These are phyloP conservation scores for Colletotrichum sp. DNA, from an alignment of 2,329 filamentous ascomycete genomes.

Conservation along the genomic window DNA sequence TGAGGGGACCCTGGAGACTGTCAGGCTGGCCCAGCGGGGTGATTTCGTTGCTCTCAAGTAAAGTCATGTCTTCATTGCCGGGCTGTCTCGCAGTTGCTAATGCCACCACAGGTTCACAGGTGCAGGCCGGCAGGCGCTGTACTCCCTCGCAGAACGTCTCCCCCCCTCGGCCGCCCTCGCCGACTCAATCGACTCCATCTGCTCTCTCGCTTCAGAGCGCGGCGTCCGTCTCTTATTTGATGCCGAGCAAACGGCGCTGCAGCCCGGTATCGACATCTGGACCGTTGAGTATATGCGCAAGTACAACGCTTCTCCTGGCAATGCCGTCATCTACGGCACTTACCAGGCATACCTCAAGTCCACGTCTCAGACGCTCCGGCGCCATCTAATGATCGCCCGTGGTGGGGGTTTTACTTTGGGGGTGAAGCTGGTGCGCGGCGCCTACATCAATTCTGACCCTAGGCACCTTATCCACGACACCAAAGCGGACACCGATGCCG, in stretches of 20 bases:
- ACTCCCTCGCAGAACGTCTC: slow-evolving; percentile 66
- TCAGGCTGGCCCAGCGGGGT: slow-evolving; percentile 68
- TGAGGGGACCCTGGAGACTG: slow-evolving; percentile 75
- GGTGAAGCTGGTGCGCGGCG: slow-evolving; percentile 78
- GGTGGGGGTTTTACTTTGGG: slow-evolving; percentile 70
- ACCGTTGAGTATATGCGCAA: slow-evolving; percentile 76
- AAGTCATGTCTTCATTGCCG: slow-evolving; percentile 22
- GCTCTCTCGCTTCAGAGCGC: slow-evolving; percentile 71
- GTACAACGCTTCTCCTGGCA: slow-evolving; percentile 69
- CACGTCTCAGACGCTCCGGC: slow-evolving; percentile 59
- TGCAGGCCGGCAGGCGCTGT: slow-evolving; percentile 75
- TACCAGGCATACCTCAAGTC: slow-evolving; percentile 80
- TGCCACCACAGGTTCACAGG: slow-evolving; percentile 71
- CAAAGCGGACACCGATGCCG: slow-evolving; percentile 72
- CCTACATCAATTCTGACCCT: slow-evolving; percentile 74
- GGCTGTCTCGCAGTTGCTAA: not conserved
- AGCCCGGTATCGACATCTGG: slow-evolving; percentile 83
- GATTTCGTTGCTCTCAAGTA: slow-evolving; percentile 72
- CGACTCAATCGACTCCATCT: slow-evolving; percentile 75
- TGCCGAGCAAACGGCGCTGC: slow-evolving; percentile 81
- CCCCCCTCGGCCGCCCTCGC: slow-evolving; percentile 69
- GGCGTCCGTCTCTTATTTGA: slow-evolving; percentile 81
- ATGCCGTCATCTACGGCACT: slow-evolving; percentile 78
- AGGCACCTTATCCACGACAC: slow-evolving; percentile 74
- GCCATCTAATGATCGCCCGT: slow-evolving; percentile 64